phyloP scores from a whole-genome alignment of 768 basidiomycete species.

The Auricularia cornea region DNA sequence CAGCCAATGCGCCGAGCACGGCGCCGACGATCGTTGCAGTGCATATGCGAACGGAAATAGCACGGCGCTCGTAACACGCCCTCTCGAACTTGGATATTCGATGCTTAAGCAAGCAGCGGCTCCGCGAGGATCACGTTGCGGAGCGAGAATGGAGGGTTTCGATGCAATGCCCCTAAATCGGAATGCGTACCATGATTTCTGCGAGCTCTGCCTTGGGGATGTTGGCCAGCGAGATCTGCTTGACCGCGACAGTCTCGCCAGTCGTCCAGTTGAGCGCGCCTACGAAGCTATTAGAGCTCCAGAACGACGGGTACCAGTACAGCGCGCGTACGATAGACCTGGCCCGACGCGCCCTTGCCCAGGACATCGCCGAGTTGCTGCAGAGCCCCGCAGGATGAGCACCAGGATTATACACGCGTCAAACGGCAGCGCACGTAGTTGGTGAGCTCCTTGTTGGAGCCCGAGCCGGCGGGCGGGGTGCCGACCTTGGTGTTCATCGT shows the following conservation, averaged over 20 bases:
- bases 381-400: neutral
- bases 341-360: constrained; percentile 96
- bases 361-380: constrained; percentile 95
- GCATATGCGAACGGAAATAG: constrained; percentile 11
- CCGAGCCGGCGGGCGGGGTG: too few relatives aligned
- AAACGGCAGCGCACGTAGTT: constrained; percentile 2
- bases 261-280: constrained; percentile 92
- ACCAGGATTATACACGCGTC: neutral
- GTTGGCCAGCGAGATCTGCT: constrained; percentile 91
- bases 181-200: constrained; percentile 79
- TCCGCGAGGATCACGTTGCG: neutral
- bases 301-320: neutral
- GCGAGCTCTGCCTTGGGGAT: constrained; percentile 89
- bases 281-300: constrained; percentile 19
- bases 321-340: constrained; percentile 76
- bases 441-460: constrained; percentile 3
- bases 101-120: neutral
- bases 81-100: neutral
- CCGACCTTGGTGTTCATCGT: too few relatives aligned
- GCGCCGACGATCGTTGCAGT: neutral
- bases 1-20: too few relatives aligned
- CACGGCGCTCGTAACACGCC: neutral
- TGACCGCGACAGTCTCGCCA: constrained; percentile 97
- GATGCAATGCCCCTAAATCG: neutral
- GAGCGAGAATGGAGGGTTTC: neutral